Evolutionary conservation across 768 basidiomycete genomes (phyloP), one percentile per base, ranked within the genome.

Genomic region (Neoboletus brunneissimus): DNA sequence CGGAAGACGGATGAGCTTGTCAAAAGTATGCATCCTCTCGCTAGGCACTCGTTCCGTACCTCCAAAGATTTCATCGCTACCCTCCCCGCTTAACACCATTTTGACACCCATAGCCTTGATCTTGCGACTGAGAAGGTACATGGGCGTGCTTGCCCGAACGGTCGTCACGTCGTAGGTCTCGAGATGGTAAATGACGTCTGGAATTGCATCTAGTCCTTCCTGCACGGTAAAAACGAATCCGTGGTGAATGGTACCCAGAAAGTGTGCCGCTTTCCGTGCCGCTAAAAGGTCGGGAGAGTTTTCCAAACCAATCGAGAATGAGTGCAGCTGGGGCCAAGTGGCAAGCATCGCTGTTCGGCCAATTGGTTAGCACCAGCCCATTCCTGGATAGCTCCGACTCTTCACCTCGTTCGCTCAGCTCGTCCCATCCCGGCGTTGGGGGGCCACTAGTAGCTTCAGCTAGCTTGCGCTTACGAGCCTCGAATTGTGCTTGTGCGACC

Each of bases 101-200:
- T 99, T 99, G 51, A 99, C 97, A 55, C 97, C 97, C 91, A 94
- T 98, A 5, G 97, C 96, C 77, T 98, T 99, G 78, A 99, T 95
- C 77, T 99, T 98, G 48, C 97, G 83, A 70, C 90, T 93, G 57
- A 99, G 84, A 29, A 99, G 86, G 74, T 98, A 98, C 97, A 99
- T 99, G 3, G 97, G 97, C 5, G 95, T 98, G 65, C 90, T 93
- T 10, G 97, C 97, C 47, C 97, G 88, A 48, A 98, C 92, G 38
- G 97, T 99, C 29, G 97, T 99, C 55, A 99, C 97, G 72, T 99
- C 97, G 74, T 93, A 98, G 2, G 97, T 98, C 76, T 99, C 97
- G 35, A 99, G 85, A 68, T 98, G 96, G 73, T 98, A 88, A 61
- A 99, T 97, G 57, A 98, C 96, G 55, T 99, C 97, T 5, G 92